Evolutionary conservation across 2,329 filamentous ascomycete genomes (phyloP).

Genomic region (Fusarium veterinarium): DNA sequence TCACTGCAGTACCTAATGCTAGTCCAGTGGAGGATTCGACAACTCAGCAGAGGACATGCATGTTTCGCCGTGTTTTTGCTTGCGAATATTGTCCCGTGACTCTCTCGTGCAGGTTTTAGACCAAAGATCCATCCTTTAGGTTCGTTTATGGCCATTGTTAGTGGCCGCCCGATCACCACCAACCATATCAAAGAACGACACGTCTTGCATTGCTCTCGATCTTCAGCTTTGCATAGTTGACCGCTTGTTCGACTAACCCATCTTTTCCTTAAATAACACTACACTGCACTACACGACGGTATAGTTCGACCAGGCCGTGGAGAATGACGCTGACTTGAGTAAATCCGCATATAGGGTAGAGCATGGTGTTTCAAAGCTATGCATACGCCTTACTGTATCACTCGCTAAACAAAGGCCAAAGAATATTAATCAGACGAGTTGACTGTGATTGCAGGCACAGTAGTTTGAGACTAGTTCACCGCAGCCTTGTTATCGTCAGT

Average conservation of each 20-base stretch:
- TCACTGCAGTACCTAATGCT: conserved; percentile 10
- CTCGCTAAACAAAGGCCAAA: conserved; percentile 6
- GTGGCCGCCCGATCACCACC: conserved; percentile 13
- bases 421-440: conserved; percentile 8
- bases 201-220: conserved; percentile 22
- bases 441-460: conserved; percentile 18
- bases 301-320: neutral
- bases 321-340: conserved; percentile 15
- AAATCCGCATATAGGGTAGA: conserved; percentile 1
- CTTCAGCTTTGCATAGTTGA: conserved; percentile 12
- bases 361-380: neutral
- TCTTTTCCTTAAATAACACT: neutral
- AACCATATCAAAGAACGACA: conserved; percentile 21
- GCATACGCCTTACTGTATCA: conserved; percentile 3
- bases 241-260: conserved; percentile 13
- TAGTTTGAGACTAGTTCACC: conserved; percentile 22
- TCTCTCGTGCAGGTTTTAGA: conserved; percentile 27
- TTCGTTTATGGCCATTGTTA: neutral
- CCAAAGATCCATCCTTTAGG: conserved; percentile 2
- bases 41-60: conserved; percentile 32
- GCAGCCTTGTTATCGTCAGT: conserved; percentile 4
- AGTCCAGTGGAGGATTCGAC: conserved; percentile 13
- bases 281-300: neutral
- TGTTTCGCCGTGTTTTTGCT: conserved; percentile 14
- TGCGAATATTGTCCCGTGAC: conserved; percentile 32